These are phyloP conservation scores for Trichothecium roseum DNA, from an alignment of 2,329 filamentous ascomycete species.

Conservation along the genomic window DNA sequence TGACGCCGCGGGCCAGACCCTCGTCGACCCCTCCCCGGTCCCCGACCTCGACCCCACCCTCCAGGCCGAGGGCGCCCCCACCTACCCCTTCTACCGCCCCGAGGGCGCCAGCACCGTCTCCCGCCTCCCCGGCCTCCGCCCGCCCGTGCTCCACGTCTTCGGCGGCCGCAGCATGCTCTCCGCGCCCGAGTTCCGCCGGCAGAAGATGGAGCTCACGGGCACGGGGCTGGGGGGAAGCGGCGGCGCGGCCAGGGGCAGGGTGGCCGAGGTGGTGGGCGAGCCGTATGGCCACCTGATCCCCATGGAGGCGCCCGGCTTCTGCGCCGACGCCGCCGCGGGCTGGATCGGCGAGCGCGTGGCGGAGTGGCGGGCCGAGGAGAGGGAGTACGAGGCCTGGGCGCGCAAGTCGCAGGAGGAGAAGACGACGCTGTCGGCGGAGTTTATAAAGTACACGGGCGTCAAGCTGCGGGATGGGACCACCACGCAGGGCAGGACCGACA, in stretches of 20 bases:
- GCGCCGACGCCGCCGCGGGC: conserved; percentile 47
- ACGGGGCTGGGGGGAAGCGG: conserved; percentile 58
- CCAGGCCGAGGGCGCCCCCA: conserved; percentile 21
- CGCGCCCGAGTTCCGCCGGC: conserved; percentile 32
- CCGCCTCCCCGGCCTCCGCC: conserved; percentile 49
- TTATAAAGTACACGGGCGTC: conserved; percentile 38
- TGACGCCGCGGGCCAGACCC: conserved; percentile 21
- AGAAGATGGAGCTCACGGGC: conserved; percentile 56
- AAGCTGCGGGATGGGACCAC: conserved; percentile 6
- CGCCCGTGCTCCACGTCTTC: conserved; percentile 60
- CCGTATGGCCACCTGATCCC: conserved; percentile 70
- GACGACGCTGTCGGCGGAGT: conserved; percentile 38
- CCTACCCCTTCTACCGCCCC: conserved; percentile 55
- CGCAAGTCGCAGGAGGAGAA: conserved; percentile 40
- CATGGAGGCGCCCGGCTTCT: conserved; percentile 63
- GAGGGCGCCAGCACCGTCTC: conserved; percentile 48
- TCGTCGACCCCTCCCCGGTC: conserved; percentile 28
- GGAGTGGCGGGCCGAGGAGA: conserved; percentile 47
- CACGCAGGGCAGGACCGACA: conserved; percentile 1
- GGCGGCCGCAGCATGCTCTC: conserved; percentile 51
- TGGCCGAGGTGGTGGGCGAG: conserved; percentile 54
- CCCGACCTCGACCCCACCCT: conserved; percentile 34
- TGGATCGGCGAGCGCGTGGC: conserved; percentile 49
- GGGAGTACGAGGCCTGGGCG: conserved; percentile 45
- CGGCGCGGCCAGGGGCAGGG: conserved; percentile 51